Evolutionary conservation across 163 green algal genomes (phyloP).

Genomic region (Trebouxiophyceae sp.): DNA sequence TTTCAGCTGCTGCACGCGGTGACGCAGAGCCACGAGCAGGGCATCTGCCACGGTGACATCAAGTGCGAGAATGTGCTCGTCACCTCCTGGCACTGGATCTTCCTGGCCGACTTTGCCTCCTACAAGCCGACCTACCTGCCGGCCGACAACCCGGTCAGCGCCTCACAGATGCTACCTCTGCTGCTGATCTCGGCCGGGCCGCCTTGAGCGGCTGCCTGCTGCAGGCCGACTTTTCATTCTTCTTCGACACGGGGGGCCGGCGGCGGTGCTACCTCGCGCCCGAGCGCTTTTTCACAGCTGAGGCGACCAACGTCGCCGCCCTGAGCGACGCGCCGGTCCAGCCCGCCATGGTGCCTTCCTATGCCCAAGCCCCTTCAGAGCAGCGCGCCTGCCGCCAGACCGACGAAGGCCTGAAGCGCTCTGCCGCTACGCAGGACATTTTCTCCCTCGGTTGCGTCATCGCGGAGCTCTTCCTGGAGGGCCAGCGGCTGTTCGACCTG

Average conservation of each 20-base stretch:
- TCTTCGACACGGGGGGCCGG: slow-evolving; percentile 89
- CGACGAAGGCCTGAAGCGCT: not conserved
- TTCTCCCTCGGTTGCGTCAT: slow-evolving; percentile 91
- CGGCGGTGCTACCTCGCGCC: slow-evolving; percentile 90
- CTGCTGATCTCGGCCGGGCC: not conserved
- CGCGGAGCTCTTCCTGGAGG: slow-evolving; percentile 91
- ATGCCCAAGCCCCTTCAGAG: not conserved
- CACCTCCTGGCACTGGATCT: slow-evolving; percentile 90
- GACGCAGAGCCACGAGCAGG: slow-evolving; percentile 58
- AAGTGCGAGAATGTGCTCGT: slow-evolving; percentile 92
- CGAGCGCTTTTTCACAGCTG: slow-evolving; percentile 71
- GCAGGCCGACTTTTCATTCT: slow-evolving; percentile 94
- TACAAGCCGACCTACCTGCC: slow-evolving; percentile 90
- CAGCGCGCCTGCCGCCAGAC: not conserved
- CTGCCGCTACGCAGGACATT: slow-evolving; percentile 63
- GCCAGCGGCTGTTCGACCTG: slow-evolving; percentile 81
- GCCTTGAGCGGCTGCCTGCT: not conserved
- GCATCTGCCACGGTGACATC: slow-evolving; percentile 89
- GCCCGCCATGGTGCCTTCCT: slow-evolving; percentile 39
- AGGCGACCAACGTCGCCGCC: not conserved
- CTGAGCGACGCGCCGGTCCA: slow-evolving; percentile 20
- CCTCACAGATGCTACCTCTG: too few species aligned
- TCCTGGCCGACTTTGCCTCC: slow-evolving; percentile 83
- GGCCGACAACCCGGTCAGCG: slow-evolving; percentile 79
- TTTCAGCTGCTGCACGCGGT: slow-evolving; percentile 90